Percentiles rank a stretch among this genome's conserved stretches.
These are phyloP conservation scores for Citrus inodora DNA, from an alignment of 345 rosid species.

Conservation along the genomic window DNA sequence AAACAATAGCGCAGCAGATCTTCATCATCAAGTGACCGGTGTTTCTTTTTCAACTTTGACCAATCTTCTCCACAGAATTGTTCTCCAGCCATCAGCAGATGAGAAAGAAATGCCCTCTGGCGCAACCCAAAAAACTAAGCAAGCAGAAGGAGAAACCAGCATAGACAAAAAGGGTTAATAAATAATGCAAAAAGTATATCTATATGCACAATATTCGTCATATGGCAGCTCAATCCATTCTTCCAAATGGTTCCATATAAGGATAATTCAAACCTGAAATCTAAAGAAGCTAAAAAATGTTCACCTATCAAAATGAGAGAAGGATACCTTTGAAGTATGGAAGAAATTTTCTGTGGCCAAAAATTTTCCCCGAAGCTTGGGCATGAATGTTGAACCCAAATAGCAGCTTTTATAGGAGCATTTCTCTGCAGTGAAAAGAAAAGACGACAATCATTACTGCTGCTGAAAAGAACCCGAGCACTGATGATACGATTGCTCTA, in stretches of 20 bases:
- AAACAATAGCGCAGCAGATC: constrained; percentile 72
- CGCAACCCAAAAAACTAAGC: constrained; percentile 71
- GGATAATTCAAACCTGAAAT: not conserved
- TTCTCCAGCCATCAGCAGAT: constrained; percentile 57
- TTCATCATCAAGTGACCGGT: constrained; percentile 54
- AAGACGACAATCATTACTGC: not conserved
- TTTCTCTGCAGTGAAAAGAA: constrained; percentile 47
- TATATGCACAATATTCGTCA: not conserved
- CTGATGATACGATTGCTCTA: not conserved
- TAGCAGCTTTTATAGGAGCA: constrained; percentile 58
- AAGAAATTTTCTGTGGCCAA: constrained; percentile 86
- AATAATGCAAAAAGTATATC: not conserved
- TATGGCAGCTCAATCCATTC: not conserved
- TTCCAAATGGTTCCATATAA: constrained; percentile 3
- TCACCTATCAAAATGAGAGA: not conserved
- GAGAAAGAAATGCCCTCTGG: constrained; percentile 55
- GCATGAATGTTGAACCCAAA: constrained; percentile 76
- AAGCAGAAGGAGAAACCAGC: constrained; percentile 10
- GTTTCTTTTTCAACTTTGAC: constrained; percentile 56
- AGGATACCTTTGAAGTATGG: constrained; percentile 74
- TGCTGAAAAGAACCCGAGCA: not conserved
- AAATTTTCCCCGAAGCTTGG: constrained; percentile 75
- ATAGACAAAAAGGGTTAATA: constrained; percentile 4
- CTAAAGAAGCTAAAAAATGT: not conserved
- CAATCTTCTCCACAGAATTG: constrained; percentile 81